Evolutionary conservation across 768 basidiomycete species (phyloP).

Genomic region (Hypsizygus marmoreus): DNA sequence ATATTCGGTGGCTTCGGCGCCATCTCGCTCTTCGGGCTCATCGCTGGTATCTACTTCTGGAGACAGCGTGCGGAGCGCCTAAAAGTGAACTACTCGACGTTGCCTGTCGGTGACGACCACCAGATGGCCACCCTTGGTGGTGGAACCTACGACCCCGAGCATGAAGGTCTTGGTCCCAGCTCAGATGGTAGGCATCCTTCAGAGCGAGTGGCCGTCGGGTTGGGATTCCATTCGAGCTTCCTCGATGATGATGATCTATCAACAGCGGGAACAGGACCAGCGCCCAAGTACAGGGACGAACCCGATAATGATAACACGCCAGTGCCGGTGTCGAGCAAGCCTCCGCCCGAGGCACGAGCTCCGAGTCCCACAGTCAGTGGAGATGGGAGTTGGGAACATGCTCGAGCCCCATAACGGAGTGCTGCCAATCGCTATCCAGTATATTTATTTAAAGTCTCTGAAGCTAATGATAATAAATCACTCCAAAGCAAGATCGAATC

Average conservation of each 20-base stretch:
- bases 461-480: too few relatives aligned
- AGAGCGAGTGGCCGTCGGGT: conserved; percentile 35
- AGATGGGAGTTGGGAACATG: neutral
- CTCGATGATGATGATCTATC: conserved; percentile 73
- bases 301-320: conserved; percentile 34
- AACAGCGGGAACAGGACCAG: conserved; percentile 30
- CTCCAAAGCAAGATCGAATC: too few relatives aligned
- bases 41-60: conserved; percentile 75
- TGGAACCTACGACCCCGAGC: conserved; percentile 15
- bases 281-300: conserved; percentile 53
- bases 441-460: too few relatives aligned
- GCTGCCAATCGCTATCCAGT: neutral
- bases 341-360: neutral
- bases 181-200: conserved; percentile 39
- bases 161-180: conserved; percentile 16
- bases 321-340: conserved; percentile 5
- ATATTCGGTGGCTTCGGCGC: conserved; percentile 77
- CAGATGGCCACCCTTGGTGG: conserved; percentile 70
- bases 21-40: conserved; percentile 72
- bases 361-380: neutral
- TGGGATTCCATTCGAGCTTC: conserved; percentile 79
- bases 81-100: conserved; percentile 53
- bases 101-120: conserved; percentile 64
- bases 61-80: conserved; percentile 50
- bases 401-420: conserved; percentile 3